Conservation (phyloP, 768 basidiomycete species). For the Rubroboletus satanas region DNA sequence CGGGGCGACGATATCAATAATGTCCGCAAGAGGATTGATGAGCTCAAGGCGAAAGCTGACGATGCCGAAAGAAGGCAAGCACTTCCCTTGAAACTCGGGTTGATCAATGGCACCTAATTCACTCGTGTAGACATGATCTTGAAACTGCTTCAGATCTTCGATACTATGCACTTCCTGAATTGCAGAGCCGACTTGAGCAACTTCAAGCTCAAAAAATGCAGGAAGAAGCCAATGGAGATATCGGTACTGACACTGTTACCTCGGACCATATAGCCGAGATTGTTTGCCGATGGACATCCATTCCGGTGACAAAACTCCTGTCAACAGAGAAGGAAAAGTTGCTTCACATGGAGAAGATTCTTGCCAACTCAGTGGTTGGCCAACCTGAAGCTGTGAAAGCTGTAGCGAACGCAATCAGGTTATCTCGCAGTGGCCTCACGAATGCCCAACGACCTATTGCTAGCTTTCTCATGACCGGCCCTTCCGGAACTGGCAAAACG, state of each 20-base stretch:
- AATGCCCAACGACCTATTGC: constrained; percentile 87
- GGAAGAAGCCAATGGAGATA: constrained; percentile 56
- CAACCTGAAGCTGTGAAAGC: constrained; percentile 90
- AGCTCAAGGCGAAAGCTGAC: constrained; percentile 86
- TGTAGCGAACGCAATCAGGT: constrained; percentile 88
- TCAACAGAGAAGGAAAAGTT: constrained; percentile 91
- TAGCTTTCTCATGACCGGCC: constrained; percentile 90
- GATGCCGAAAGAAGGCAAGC: constrained; percentile 84
- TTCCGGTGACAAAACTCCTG: constrained; percentile 83
- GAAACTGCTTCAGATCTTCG: constrained; percentile 81
- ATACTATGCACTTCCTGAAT: constrained; percentile 89
- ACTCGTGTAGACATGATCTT: constrained; percentile 53
- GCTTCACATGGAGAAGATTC: constrained; percentile 78
- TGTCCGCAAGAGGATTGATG: constrained; percentile 80
- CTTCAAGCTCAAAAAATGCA: constrained; percentile 72
- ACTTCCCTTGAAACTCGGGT: not conserved
- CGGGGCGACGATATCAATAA: constrained; percentile 76
- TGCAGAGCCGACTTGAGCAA: constrained; percentile 65
- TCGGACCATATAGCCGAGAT: constrained; percentile 93
- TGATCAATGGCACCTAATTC: not conserved
- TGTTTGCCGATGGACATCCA: constrained; percentile 88
- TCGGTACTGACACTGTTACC: constrained; percentile 67
- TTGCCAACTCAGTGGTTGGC: constrained; percentile 77
- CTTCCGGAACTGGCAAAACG: constrained; percentile 89
- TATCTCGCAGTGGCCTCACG: constrained; percentile 91